These are phyloP conservation scores for Hypomontagnella submonticulosa DNA, from an alignment of 495 filamentous ascomycete genomes.

Conservation along the genomic window DNA sequence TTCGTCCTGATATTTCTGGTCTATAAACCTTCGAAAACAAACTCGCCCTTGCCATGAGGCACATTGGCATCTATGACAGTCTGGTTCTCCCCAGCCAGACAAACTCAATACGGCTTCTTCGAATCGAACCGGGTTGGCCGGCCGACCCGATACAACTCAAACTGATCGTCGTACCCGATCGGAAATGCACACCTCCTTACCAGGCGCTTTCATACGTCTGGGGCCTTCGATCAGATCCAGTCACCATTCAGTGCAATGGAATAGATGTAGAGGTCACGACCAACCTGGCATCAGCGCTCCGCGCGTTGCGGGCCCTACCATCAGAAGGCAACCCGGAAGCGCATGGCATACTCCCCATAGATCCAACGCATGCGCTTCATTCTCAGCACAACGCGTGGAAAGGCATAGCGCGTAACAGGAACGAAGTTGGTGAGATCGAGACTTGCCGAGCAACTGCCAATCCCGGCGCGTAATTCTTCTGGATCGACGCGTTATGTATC, in stretches of 20 bases:
- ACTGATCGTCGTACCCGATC: background rate
- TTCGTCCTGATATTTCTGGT: background rate
- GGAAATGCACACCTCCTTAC: constrained; percentile 1
- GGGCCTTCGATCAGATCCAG: constrained; percentile 4
- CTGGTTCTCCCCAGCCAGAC: background rate
- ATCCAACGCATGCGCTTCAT: constrained; percentile 6
- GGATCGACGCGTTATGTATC: constrained; percentile 14
- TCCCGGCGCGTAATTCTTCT: background rate
- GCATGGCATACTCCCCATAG: constrained; percentile 1
- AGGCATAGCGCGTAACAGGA: constrained; percentile 11
- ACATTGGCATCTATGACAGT: background rate
- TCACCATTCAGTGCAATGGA: constrained; percentile 4
- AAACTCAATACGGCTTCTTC: constrained; percentile 15
- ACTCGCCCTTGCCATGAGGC: constrained; percentile 1
- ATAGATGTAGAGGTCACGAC: constrained; percentile 3
- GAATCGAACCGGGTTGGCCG: constrained; percentile 12
- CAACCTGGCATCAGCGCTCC: constrained; percentile 1
- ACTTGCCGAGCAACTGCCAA: background rate
- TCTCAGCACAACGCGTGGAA: constrained; percentile 7
- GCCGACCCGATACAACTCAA: constrained; percentile 2
- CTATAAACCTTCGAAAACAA: background rate
- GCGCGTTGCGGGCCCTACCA: constrained; percentile 1
- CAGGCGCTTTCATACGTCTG: constrained; percentile 16
- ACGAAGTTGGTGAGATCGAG: constrained; percentile 5
- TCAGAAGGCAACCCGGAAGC: constrained; percentile 1